Evolutionary conservation across 129 eudicot species (phyloP), one percentile per base, ranked within the genome.

Genomic region (Flaveria sonorensis): DNA sequence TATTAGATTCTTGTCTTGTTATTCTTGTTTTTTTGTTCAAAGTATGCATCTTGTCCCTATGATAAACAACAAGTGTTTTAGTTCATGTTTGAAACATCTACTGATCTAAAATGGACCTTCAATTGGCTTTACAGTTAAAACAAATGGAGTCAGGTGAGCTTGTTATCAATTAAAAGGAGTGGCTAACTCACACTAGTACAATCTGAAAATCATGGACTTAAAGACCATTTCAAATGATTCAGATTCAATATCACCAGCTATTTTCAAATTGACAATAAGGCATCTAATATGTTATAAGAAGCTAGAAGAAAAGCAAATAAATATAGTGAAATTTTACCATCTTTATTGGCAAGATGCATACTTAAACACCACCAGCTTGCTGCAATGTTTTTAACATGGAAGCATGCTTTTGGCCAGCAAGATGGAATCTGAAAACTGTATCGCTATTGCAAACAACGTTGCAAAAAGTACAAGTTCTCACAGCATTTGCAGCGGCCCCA

Each of bases 361-460:
- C 62, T 80, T 65, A 80, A 74, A 81, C 70, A 61, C 60, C 77
- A 16, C 72, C 81, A 42, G 62, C 75, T 74, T 80, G 71, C n/a
- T 60, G 80, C 26, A 0, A 70, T 75, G 78, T 82, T 81, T 78
- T 79, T 61, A 86, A 15, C 91, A 80, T 86, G 57, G 92, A 43
- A 40, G 81, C 79, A 83, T 88, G 97, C 74, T 85, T 91, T 63
- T 88, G 85, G 12, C 97, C 97, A 13, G 80, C 81, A 59, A 88
- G 81, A 82, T 91, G 97, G 78, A 36, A 51, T 14, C 26, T 80
- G 71, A 78, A 88, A 70, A 91, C 97, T 4, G 85, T 81, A 10
- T 86, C 93, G 55, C 97, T 88, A 62, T 88, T 91, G 87, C 97
- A 91, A 68, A 91, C 88, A 40, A 86, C 90, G 53, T 91, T 91